phyloP scores from a whole-genome alignment of 2,329 filamentous ascomycete genomes.

The Pseudogymnoascus sp. region DNA sequence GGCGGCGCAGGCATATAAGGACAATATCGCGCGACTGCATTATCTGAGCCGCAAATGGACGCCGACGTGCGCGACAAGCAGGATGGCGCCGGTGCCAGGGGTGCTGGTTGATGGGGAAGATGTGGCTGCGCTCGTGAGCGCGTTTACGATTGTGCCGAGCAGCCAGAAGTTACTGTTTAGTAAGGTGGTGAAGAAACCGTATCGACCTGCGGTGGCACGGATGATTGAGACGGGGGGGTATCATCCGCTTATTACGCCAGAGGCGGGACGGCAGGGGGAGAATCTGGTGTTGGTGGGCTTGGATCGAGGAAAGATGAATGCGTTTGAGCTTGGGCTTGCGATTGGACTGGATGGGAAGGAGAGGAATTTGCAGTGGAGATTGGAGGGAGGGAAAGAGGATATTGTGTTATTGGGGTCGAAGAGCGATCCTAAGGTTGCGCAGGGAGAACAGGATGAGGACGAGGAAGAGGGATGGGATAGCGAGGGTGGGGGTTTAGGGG shows the following conservation, averaged over 20 bases:
- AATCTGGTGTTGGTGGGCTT: slow-evolving; percentile 26
- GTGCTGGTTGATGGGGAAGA: slow-evolving; percentile 42
- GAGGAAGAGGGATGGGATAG: background rate
- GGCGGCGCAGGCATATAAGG: slow-evolving; percentile 57
- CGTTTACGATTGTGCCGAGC: slow-evolving; percentile 46
- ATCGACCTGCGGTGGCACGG: slow-evolving; percentile 25
- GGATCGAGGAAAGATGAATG: slow-evolving; percentile 18
- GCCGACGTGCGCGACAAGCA: slow-evolving; percentile 29
- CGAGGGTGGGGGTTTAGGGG: slow-evolving; percentile 3
- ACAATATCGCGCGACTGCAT: slow-evolving; percentile 47
- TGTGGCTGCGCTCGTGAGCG: slow-evolving; percentile 36
- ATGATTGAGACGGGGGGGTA: slow-evolving; percentile 33
- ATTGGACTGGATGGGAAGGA: slow-evolving; percentile 24
- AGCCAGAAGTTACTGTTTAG: slow-evolving; percentile 23
- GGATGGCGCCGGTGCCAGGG: slow-evolving; percentile 34
- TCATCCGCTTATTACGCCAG: slow-evolving; percentile 15
- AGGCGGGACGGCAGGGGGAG: slow-evolving; percentile 18
- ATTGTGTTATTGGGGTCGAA: slow-evolving; percentile 1
- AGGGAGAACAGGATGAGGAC: background rate
- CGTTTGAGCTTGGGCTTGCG: slow-evolving; percentile 18
- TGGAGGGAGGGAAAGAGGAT: slow-evolving; percentile 17
- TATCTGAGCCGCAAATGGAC: slow-evolving; percentile 37
- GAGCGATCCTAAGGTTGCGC: slow-evolving; percentile 13
- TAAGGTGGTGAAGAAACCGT: slow-evolving; percentile 31
- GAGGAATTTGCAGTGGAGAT: slow-evolving; percentile 29